A percentile compares a stretch with the other conserved stretches of the same genome.
Conservation (phyloP, 1,139 yeast genomes). For the Diutina sp. region DNA sequence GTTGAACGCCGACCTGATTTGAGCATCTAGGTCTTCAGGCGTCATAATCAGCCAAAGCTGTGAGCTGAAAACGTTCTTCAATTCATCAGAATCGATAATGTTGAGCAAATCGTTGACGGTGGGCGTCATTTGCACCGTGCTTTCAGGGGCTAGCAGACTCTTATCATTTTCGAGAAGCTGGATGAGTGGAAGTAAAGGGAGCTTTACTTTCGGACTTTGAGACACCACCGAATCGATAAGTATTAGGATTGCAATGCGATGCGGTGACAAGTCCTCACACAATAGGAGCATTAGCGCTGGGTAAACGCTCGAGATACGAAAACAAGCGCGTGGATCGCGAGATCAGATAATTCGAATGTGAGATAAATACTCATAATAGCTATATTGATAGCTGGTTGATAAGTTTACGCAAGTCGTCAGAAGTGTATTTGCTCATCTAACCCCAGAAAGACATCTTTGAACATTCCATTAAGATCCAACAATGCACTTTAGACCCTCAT, state of each 20-base stretch:
- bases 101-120: conserved; percentile 12
- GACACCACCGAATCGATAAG: conserved; percentile 8
- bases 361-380: not conserved
- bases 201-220: conserved; percentile 4
- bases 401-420: too few relatives aligned
- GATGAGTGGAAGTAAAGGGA: conserved; percentile 9
- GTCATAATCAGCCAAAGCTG: conserved; percentile 20
- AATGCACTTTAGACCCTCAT: too few relatives aligned
- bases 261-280: conserved; percentile 25
- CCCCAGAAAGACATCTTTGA: too few relatives aligned
- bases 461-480: too few relatives aligned
- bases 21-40: conserved; percentile 21
- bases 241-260: conserved; percentile 17
- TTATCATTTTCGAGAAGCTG: conserved; percentile 16
- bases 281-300: conserved; percentile 8
- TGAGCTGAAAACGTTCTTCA: not conserved
- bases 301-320: not conserved
- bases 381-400: too few relatives aligned
- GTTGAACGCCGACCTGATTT: conserved; percentile 7
- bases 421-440: too few relatives aligned
- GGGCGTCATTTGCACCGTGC: conserved; percentile 16
- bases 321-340: not conserved
- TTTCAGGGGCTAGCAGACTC: conserved; percentile 10
- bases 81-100: not conserved
- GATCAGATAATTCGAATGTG: not conserved